These are phyloP conservation scores for Sporodiniella umbellata DNA, from an alignment of 371 early-diverging fungal genomes.

Conservation along the genomic window DNA sequence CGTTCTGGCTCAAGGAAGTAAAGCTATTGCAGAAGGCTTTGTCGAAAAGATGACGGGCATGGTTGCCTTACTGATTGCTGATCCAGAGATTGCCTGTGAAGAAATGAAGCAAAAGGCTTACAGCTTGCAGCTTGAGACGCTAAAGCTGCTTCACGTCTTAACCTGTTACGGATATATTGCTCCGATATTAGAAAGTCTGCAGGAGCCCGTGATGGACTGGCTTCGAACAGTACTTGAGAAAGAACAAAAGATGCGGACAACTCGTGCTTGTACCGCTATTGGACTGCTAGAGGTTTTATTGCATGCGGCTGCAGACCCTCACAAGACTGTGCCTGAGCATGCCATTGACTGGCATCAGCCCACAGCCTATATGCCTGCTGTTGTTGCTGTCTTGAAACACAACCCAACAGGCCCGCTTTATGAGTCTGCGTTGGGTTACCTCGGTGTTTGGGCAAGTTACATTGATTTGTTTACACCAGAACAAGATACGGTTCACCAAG, in stretches of 20 bases:
- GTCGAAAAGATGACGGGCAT: conserved; percentile 34
- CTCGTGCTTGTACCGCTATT: conserved; percentile 23
- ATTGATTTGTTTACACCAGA: conserved; percentile 33
- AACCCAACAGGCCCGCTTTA: conserved; percentile 13
- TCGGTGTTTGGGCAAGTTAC: conserved; percentile 48
- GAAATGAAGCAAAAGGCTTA: conserved; percentile 28
- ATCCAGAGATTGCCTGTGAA: conserved; percentile 31
- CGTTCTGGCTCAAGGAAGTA: conserved; percentile 42
- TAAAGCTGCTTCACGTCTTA: conserved; percentile 44
- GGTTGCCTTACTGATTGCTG: conserved; percentile 39
- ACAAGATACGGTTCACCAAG: conserved; percentile 9
- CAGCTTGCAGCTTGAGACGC: conserved; percentile 45
- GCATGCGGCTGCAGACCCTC: conserved; percentile 55
- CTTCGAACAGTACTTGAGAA: conserved; percentile 25
- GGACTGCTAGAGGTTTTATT: conserved; percentile 29
- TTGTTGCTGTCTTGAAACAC: conserved; percentile 21
- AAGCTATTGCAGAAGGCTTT: conserved; percentile 38
- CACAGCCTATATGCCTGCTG: conserved; percentile 38
- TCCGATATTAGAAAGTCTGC: conserved; percentile 39
- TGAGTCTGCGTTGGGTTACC: conserved; percentile 41
- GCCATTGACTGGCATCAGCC: conserved; percentile 60
- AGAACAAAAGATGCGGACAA: neutral
- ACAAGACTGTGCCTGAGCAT: conserved; percentile 51
- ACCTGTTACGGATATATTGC: conserved; percentile 50
- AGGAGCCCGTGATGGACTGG: conserved; percentile 43